These are phyloP conservation scores for Cutaneotrichosporon spelunceum DNA, from an alignment of 1,284 basidiomycete species.

Conservation along the genomic window DNA sequence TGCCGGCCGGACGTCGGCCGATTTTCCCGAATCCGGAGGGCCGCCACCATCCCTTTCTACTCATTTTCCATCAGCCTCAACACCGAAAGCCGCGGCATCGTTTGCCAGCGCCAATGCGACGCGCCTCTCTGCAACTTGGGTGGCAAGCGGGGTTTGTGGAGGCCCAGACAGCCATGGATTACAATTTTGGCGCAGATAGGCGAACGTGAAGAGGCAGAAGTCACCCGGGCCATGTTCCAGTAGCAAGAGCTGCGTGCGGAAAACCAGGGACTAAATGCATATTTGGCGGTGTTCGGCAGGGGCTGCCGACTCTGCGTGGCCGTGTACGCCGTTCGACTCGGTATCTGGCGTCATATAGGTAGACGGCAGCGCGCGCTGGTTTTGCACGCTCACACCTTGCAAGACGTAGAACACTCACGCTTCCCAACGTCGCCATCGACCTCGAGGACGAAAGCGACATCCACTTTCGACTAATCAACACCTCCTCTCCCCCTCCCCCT, in stretches of 20 bases:
- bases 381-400: not conserved
- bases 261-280: not conserved
- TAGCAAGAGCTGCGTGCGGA: not conserved
- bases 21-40: not conserved
- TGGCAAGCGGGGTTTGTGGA: not conserved
- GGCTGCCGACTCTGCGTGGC: not conserved
- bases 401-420: not conserved
- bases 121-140: not conserved
- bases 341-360: not conserved
- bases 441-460: not conserved
- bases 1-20: not conserved
- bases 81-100: slow-evolving; percentile 4
- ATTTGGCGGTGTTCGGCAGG: slow-evolving; percentile 8
- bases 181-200: not conserved
- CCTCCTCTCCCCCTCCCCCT: not conserved
- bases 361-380: not conserved
- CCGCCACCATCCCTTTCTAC: not conserved
- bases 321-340: not conserved
- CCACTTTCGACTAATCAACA: not conserved
- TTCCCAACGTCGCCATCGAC: not conserved
- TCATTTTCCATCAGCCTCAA: not conserved
- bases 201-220: not conserved
- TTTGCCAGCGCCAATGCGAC: not conserved
- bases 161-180: not conserved
- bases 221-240: not conserved